Percentiles rank a stretch among this genome's conserved stretches.
Evolutionary conservation across 257 asterid genomes (phyloP).

Genomic region (Voacanga thouarsii): DNA sequence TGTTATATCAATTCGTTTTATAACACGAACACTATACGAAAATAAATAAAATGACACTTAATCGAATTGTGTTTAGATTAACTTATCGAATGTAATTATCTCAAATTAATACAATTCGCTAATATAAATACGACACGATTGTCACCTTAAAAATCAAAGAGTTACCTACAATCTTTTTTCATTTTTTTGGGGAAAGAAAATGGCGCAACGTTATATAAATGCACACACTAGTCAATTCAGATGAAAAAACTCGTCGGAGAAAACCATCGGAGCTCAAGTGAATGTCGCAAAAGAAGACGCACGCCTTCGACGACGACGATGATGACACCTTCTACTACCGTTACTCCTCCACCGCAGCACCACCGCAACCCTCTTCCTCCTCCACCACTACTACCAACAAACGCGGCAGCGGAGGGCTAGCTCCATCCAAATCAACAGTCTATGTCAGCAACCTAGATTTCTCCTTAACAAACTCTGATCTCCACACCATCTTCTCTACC

Average conservation of each 20-base stretch:
- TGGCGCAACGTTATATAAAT: no score
- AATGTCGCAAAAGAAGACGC: constrained; percentile 49
- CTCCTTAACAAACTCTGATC: constrained; percentile 82
- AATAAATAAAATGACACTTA: no score
- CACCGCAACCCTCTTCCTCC: constrained; percentile 34
- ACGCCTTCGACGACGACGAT: constrained; percentile 39
- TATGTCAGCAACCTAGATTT: constrained; percentile 86
- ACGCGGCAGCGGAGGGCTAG: constrained; percentile 72
- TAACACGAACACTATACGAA: no score
- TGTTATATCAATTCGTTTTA: no score
- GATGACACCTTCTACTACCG: constrained; percentile 80
- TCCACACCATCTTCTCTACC: constrained; percentile 90
- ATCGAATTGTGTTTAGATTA: no score
- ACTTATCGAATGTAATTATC: no score
- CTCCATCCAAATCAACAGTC: constrained; percentile 93
- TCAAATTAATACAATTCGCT: no score
- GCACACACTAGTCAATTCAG: no score
- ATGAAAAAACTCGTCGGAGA: neutral
- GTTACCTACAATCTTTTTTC: no score
- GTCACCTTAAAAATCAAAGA: no score
- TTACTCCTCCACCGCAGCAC: constrained; percentile 51
- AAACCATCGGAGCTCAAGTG: neutral
- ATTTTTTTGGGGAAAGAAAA: no score
- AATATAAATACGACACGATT: no score
- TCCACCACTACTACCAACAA: constrained; percentile 37